phyloP scores from a whole-genome alignment of 176 grass and related monocot species.

The Dendrocalamus sinicus region DNA sequence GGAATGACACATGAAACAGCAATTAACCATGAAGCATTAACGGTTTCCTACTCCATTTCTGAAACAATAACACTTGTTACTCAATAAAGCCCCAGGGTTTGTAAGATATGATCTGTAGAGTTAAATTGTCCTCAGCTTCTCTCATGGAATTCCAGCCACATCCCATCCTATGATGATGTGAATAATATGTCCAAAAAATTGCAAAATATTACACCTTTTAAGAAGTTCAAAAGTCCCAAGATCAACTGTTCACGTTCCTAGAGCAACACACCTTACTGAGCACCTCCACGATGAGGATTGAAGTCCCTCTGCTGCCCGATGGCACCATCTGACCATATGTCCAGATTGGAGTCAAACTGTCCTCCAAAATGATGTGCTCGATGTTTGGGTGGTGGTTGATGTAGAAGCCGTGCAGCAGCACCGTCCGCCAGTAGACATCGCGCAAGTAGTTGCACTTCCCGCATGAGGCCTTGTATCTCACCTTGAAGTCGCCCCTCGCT shows the following conservation, averaged over 20 bases:
- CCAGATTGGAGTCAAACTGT: too few relatives aligned
- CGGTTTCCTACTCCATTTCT: conserved; percentile 26
- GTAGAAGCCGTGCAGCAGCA: too few relatives aligned
- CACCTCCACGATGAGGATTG: too few relatives aligned
- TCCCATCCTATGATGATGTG: conserved; percentile 1
- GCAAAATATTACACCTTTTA: conserved; percentile 10
- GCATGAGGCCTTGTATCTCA: too few relatives aligned
- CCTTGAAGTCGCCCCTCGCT: too few relatives aligned
- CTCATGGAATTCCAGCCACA: background rate
- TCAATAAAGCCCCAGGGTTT: conserved; percentile 9
- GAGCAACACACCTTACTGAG: background rate
- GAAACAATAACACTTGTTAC: conserved; percentile 2
- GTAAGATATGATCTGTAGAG: background rate
- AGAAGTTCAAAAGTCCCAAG: conserved; percentile 9
- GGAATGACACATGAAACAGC: background rate
- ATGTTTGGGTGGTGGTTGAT: too few relatives aligned
- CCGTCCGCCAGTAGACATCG: too few relatives aligned
- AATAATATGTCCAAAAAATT: conserved; percentile 30
- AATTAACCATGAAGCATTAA: conserved; percentile 27
- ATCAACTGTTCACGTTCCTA: conserved; percentile 16
- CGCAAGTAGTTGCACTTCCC: too few relatives aligned
- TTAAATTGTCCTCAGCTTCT: background rate
- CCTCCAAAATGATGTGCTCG: too few relatives aligned
- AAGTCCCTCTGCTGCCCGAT: too few relatives aligned
- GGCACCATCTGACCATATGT: too few relatives aligned